Conservation (phyloP, 192 early-diverging fungal genomes). For the Podila epigama region DNA sequence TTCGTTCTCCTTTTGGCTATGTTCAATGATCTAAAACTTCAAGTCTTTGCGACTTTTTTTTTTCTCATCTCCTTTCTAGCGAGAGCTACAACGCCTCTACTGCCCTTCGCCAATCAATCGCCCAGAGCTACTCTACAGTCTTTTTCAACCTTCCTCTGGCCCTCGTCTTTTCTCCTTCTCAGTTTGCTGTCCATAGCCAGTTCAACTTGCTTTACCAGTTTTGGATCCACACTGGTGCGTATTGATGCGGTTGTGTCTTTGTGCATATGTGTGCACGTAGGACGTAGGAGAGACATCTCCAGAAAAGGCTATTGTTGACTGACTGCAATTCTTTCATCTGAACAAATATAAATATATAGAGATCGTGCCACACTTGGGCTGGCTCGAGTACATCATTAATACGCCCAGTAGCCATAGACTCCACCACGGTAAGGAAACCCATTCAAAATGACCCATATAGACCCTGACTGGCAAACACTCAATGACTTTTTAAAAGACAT, state of each 20-base stretch:
- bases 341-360: conserved; percentile 49
- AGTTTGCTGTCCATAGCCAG: conserved; percentile 61
- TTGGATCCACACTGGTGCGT: conserved; percentile 51
- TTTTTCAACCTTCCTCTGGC: conserved; percentile 63
- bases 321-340: background rate
- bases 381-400: conserved; percentile 67
- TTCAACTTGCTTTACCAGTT: conserved; percentile 62
- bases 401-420: conserved; percentile 69
- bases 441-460: background rate
- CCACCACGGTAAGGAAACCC: conserved; percentile 53
- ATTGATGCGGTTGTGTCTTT: background rate
- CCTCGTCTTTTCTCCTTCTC: conserved; percentile 58
- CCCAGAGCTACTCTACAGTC: conserved; percentile 60
- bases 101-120: conserved; percentile 59
- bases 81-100: conserved; percentile 68
- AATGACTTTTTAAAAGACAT: background rate
- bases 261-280: too few relatives aligned
- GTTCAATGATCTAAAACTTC: too few relatives aligned
- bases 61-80: conserved; percentile 1
- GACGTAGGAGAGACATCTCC: background rate
- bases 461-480: background rate
- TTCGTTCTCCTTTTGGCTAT: too few relatives aligned
- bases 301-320: background rate
- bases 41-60: too few relatives aligned
- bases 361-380: conserved; percentile 58